Evolutionary conservation across 176 grass and related monocot species (phyloP), one percentile per base, ranked within the genome.

Genomic region (barley (Hordeum vulgare)): DNA sequence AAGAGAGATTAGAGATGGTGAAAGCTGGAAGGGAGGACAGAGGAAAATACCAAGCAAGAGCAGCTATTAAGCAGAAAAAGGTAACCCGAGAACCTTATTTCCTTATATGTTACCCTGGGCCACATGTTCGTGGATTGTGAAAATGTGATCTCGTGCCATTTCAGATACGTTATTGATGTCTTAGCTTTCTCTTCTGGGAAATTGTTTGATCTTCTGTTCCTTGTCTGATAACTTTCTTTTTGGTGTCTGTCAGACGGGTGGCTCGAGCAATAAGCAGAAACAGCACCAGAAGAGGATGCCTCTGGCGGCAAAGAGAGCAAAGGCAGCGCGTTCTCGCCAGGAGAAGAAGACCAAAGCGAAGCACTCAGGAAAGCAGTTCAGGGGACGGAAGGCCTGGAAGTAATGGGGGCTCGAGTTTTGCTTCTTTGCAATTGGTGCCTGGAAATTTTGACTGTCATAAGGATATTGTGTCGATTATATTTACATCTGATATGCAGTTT

Each of bases 221-320:
- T 35, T 26, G 9, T 42, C 56, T 86, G 18, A 81, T 74, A 31
- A 36, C 12, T 9, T 51, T 3, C 24, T 70, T 86, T 24, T 3
- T 11, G 36, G 21, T 88, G 71, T 14, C 29, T 44, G 33, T 8
- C 58, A 98, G 96, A 88, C 91, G 2, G 96, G 93, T 65, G 96
- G 96, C 21, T 61, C 84, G 58, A 94, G 89, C 81, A 98, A 98
- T 85, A 87, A 80, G 69, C 89, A 98, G 77, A 95, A 98, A 76
- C 90, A 95, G 34, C 92, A 93, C 63, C 91, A 87, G 74, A 98
- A 98, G 89, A 81, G 27, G 39, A 93, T 95, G 93, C 96, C 96
- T 1, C 49, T 90, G 13, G 96, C 96, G 17, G 93, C 90, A 34
- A 91, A 76, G 14, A 90, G 90, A 61, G 83, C 87, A 1, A 98